Base-by-base conservation (phyloP, 2,329 filamentous ascomycete species). In the Xenoacremonium recifei region DNA sequence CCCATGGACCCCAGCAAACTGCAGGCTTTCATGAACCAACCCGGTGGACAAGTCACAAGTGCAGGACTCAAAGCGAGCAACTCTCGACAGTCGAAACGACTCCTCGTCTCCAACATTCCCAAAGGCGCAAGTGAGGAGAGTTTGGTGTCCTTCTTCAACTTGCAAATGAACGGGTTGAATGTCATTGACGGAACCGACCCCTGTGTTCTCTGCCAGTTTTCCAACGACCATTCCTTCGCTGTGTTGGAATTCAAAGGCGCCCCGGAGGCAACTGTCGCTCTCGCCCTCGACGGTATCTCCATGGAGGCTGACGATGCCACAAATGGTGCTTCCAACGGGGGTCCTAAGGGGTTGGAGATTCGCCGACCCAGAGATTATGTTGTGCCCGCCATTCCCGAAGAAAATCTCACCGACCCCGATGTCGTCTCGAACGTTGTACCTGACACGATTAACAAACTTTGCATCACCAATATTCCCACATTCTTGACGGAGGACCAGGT, bases 321-420 rank as follows among this genome's bases (percentile, higher is more conserved):
- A 20, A 68, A 75, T 25, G 79, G 82, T 40, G 69, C 70, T 2
- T 69, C 70, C 17, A 66, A 74, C 21, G 79, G 82, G 39, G 71
- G 71, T 3, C 73, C 70, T 17, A 63, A 69, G 35, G 85, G 86
- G 6, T 74, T 97, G 29, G 76, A 82, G 25, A 89, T 97, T 54
- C 83, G 84, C 50, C 82, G 93, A 34, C 95, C 95, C 31, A 96
- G 95, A 70, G 93, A 99, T 65, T 99, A 97, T 66, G 96, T 97
- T 55, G 90, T 95, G 39, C 92, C 92, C 9, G 84, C 87, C 12
- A 75, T 87, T 23, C 79, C 80, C 2, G 87, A 91, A 35, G 85
- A 90, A 19, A 77, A 80, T 33, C 77, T 84, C 30, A 85, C 85
- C 56, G 82, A 91, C 58, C 83, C 85, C 27, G 88, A 88, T 5